phyloP scores from a whole-genome alignment of 306 rosid species.

The Quillaja saponaria region DNA sequence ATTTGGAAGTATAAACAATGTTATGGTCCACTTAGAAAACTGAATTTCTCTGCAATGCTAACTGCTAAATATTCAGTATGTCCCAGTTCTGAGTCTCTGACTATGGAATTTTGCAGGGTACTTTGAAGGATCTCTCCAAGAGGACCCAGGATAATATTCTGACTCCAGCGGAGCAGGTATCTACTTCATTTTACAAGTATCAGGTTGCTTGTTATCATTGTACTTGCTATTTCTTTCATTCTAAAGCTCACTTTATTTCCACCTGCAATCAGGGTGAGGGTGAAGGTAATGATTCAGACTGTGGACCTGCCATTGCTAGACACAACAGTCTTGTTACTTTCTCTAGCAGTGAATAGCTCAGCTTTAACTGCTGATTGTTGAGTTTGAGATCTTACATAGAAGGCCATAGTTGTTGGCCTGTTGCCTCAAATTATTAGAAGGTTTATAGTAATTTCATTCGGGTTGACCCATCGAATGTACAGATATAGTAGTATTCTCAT shows the following conservation, averaged over 20 bases:
- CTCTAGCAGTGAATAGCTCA: slow-evolving; percentile 53
- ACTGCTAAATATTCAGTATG: not conserved
- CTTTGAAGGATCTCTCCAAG: slow-evolving; percentile 81
- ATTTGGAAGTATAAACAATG: no score
- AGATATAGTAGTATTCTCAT: slow-evolving; percentile 51
- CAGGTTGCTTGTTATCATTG: not conserved
- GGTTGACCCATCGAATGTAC: slow-evolving; percentile 60
- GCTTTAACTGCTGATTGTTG: slow-evolving; percentile 60
- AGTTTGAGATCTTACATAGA: slow-evolving; percentile 28
- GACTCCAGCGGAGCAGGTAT: slow-evolving; percentile 57
- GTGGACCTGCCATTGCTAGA: slow-evolving; percentile 40
- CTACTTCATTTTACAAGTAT: slow-evolving; percentile 3
- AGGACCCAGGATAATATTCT: slow-evolving; percentile 61
- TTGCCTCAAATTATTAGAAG: slow-evolving; percentile 36
- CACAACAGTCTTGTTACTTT: slow-evolving; percentile 45
- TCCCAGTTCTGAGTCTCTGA: slow-evolving; percentile 16
- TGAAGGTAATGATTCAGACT: slow-evolving; percentile 60
- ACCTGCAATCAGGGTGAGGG: slow-evolving; percentile 49
- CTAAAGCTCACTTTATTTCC: slow-evolving; percentile 2
- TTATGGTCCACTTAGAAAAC: no score
- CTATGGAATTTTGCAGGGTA: slow-evolving; percentile 54
- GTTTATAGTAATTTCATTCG: slow-evolving; percentile 41
- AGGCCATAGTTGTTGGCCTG: slow-evolving; percentile 34
- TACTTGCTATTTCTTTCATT: slow-evolving; percentile 2
- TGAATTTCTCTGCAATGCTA: not conserved